Evolutionary conservation across 345 rosid genomes (phyloP).

Genomic region (Lepidium aucheri): DNA sequence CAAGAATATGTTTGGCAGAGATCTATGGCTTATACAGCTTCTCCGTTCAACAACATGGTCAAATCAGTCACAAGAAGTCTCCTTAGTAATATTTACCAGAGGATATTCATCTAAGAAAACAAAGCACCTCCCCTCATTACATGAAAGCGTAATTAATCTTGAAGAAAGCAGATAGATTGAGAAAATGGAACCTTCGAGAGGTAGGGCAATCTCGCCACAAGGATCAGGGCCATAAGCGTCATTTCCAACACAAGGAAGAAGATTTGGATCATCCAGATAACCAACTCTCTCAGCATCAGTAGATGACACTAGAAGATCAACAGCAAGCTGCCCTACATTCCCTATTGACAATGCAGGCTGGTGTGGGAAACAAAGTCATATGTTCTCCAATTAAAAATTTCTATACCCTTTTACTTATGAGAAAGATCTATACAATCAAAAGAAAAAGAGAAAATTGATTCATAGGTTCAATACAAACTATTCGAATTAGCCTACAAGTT

Average conservation of each 20-base stretch:
- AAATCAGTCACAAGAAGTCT: background rate
- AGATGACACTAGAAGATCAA: constrained; percentile 78
- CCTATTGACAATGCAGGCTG: constrained; percentile 93
- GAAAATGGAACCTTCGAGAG: constrained; percentile 62
- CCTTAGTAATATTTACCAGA: background rate
- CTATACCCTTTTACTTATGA: background rate
- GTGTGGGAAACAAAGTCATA: background rate
- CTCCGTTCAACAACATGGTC: background rate
- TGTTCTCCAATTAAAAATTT: background rate
- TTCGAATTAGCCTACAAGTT: background rate
- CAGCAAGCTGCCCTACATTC: constrained; percentile 85
- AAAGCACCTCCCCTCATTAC: background rate
- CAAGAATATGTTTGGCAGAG: background rate
- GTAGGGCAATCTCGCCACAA: constrained; percentile 63
- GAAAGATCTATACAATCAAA: background rate
- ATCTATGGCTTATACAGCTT: background rate
- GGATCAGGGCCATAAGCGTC: constrained; percentile 72
- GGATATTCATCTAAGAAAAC: background rate
- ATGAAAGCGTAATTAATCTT: background rate
- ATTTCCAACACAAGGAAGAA: constrained; percentile 88
- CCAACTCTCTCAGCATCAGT: constrained; percentile 60
- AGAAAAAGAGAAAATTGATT: too few species aligned
- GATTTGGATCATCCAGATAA: constrained; percentile 60
- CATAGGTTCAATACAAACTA: too few species aligned
- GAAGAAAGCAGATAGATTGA: background rate